Evolutionary conservation across 2,329 filamentous ascomycete genomes (phyloP), one percentile per base, ranked within the genome.

Genomic region (Apiospora pterosperma): DNA sequence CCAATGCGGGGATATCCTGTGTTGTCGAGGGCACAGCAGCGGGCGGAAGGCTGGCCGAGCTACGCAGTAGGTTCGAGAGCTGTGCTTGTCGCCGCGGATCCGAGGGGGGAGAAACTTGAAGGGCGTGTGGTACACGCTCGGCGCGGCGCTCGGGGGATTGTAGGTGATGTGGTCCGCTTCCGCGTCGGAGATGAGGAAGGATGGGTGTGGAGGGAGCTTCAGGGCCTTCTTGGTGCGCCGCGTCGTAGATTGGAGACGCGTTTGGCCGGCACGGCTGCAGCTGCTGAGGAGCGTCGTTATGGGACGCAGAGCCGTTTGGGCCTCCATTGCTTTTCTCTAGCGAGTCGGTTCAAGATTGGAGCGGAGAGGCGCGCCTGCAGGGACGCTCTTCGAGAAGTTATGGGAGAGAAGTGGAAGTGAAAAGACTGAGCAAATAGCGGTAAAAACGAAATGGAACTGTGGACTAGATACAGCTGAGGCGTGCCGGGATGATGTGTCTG

Each of bases 91-190:
- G 82, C 59, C 85, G 82, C 19, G 85, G 84, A 72, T 88, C 86
- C 68, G 73, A 76, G 61, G 80, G 81, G 88, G 88, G 36, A 90
- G 83, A 77, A 90, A 90, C 73, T 88, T 85, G 77, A 88, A 84
- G 64, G 88, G 88, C n/a, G 88, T 90, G 78, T 90, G 84, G 71
- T 81, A 82, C 64, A 88, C 86, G n/a, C 85, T 84, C 3, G 84
- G 78, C 64, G 81, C 79, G 11, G 84, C 80, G 19, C 84, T 77
- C 31, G 85, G 85, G 44, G 85, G 85, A 77, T 86, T 87, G 79
- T 84, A 87, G 73, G 87, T 81, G 73, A 87, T 82, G 65, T 81
- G 77, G 67, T 76, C 67, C 12, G 65, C 39, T 36, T 68, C 66
- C 7, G 79, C 67, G 48, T 65, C 34, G 52, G 71, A 61, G 41